These are phyloP conservation scores for Fusarium fracticaudum DNA, from an alignment of 2,329 filamentous ascomycete species.

Conservation along the genomic window DNA sequence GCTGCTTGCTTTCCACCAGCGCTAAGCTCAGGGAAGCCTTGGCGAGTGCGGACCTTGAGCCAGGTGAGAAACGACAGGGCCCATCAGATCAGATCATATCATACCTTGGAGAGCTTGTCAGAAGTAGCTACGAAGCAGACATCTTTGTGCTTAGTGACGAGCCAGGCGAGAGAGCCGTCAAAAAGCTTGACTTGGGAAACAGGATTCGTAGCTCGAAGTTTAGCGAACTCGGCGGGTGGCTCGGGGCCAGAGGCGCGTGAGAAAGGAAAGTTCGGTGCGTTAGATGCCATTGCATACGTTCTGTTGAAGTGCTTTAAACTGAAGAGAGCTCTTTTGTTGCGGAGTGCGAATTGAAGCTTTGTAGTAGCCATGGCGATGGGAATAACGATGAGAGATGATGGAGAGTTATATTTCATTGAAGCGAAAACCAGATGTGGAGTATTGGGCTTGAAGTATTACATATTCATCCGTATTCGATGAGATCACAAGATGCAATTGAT, in stretches of 20 bases:
- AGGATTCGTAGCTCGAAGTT: conserved; percentile 53
- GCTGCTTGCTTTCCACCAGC: conserved; percentile 58
- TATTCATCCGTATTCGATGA: not conserved
- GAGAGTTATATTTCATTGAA: not conserved
- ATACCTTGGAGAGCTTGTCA: conserved; percentile 57
- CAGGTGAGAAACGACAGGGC: not conserved
- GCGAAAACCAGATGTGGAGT: not conserved
- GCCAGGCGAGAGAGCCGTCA: conserved; percentile 58
- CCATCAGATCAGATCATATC: not conserved
- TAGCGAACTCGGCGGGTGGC: conserved; percentile 56
- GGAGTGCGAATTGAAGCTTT: not conserved
- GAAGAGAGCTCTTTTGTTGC: not conserved
- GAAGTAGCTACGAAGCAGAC: conserved; percentile 56
- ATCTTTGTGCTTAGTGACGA: conserved; percentile 59
- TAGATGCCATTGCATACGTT: not conserved
- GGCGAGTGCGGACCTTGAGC: conserved; percentile 49
- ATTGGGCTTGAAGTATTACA: not conserved
- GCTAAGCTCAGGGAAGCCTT: conserved; percentile 59
- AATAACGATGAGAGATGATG: not conserved
- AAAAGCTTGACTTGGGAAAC: conserved; percentile 57
- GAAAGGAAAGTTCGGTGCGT: conserved; percentile 32
- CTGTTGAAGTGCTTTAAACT: no score
- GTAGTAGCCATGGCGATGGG: not conserved
- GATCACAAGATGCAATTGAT: conserved; percentile 15
- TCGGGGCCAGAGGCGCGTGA: conserved; percentile 41